phyloP scores from a whole-genome alignment of 257 asterid genomes.

The Capsicum baccatum region DNA sequence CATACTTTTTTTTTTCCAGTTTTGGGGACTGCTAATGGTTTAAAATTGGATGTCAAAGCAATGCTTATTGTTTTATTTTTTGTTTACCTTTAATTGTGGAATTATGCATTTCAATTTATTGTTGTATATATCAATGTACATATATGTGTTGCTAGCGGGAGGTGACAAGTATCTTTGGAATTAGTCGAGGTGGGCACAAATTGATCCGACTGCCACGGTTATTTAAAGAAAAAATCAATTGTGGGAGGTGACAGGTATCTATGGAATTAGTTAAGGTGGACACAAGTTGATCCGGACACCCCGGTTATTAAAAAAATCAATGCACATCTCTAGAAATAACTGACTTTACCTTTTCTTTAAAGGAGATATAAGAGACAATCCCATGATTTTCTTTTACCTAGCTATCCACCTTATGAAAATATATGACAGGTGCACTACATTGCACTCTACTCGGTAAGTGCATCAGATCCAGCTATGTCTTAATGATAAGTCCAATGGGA shows the following conservation, averaged over 20 bases:
- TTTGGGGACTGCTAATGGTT: slow-evolving; percentile 8
- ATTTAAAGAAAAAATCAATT: neutral
- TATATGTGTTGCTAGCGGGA: too few species aligned
- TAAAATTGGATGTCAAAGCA: neutral
- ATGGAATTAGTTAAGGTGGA: neutral
- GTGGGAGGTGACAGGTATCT: neutral
- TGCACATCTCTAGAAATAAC: neutral
- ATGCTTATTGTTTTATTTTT: neutral
- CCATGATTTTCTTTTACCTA: neutral
- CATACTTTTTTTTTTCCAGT: neutral
- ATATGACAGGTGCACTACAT: neutral
- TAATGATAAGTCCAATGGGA: neutral
- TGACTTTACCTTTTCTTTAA: neutral
- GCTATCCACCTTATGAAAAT: slow-evolving; percentile 15
- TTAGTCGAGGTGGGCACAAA: neutral
- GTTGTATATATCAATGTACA: neutral
- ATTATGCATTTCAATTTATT: neutral
- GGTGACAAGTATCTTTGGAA: neutral
- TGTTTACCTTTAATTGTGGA: neutral
- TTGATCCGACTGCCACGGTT: neutral
- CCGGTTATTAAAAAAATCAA: neutral
- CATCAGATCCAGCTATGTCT: slow-evolving; percentile 23
- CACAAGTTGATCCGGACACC: neutral
- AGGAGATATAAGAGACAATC: neutral
- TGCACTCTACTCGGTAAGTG: slow-evolving; percentile 13